A percentile compares a stretch with the other conserved stretches of the same genome.
Conservation (phyloP, 2,329 filamentous ascomycete species). For the Paecilomyces sp. region DNA sequence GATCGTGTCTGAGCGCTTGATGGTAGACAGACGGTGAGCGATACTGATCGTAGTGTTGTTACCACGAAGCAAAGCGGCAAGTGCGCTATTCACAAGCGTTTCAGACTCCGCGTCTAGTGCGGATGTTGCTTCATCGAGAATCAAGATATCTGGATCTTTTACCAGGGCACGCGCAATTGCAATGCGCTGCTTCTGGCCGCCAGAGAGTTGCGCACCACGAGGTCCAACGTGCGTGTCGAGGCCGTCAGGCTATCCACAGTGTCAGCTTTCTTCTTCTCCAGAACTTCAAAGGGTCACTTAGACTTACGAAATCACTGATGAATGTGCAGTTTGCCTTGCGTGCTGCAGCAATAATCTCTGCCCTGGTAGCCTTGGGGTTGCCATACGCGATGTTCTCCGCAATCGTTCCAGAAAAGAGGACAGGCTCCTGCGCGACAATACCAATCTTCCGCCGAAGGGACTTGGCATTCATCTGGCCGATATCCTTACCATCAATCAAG, state of each 20-base stretch:
- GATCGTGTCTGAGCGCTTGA: slow-evolving; percentile 90
- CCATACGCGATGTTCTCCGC: slow-evolving; percentile 87
- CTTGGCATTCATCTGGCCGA: slow-evolving; percentile 84
- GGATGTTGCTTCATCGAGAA: slow-evolving; percentile 93
- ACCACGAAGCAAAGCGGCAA: slow-evolving; percentile 71
- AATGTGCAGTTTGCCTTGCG: slow-evolving; percentile 93
- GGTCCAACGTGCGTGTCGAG: slow-evolving; percentile 91
- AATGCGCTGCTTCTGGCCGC: slow-evolving; percentile 95
- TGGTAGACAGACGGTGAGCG: slow-evolving; percentile 89
- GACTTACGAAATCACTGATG: slow-evolving; percentile 77
- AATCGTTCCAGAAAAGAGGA: slow-evolving; percentile 75
- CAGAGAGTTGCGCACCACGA: slow-evolving; percentile 85
- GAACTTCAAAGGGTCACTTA: neutral
- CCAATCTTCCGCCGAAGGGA: slow-evolving; percentile 87
- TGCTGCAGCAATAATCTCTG: slow-evolving; percentile 79
- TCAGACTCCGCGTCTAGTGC: slow-evolving; percentile 95
- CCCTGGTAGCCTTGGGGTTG: slow-evolving; percentile 65
- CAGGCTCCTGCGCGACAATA: slow-evolving; percentile 91
- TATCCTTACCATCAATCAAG: slow-evolving; percentile 75
- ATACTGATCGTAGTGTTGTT: slow-evolving; percentile 97
- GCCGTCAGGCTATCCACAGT: slow-evolving; percentile 61
- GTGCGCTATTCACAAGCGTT: slow-evolving; percentile 87
- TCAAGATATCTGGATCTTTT: slow-evolving; percentile 93
- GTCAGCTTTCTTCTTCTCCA: slow-evolving; percentile 7
- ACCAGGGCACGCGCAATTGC: slow-evolving; percentile 91